phyloP scores from a whole-genome alignment of 2,329 filamentous ascomycete genomes.

The Nemania sp. region DNA sequence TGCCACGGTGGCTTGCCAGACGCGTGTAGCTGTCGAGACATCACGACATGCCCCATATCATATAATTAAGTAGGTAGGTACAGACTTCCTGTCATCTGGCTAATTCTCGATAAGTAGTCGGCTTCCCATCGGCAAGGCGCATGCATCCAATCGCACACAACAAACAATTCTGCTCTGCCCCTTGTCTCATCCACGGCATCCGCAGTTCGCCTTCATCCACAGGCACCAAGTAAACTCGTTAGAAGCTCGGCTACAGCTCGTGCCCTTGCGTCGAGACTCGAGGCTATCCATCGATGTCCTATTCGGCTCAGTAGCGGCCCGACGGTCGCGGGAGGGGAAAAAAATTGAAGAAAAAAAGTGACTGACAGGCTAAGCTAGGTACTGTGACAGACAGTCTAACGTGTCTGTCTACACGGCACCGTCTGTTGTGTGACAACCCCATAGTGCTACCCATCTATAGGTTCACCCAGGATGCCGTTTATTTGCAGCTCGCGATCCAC shows the following conservation, averaged over 20 bases:
- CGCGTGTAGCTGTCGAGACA: background rate
- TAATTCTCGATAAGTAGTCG: background rate
- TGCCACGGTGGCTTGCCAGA: background rate
- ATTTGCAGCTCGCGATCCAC: background rate
- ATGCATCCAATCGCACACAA: constrained; percentile 13
- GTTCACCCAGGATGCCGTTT: constrained; percentile 7
- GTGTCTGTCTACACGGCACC: background rate
- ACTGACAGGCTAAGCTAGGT: no score
- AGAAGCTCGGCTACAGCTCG: background rate
- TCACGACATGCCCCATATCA: constrained; percentile 3
- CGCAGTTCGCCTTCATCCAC: no score
- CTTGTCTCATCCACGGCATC: background rate
- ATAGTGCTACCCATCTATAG: background rate
- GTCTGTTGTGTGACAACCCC: constrained; percentile 14
- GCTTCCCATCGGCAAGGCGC: constrained; percentile 18
- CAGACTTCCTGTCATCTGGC: no score
- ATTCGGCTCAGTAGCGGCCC: constrained; percentile 8
- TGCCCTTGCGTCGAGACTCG: constrained; percentile 1
- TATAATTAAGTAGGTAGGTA: no score
- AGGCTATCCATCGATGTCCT: background rate
- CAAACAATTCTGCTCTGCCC: constrained; percentile 6
- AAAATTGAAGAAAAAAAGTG: background rate
- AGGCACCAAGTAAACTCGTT: background rate
- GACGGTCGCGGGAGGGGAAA: no score
- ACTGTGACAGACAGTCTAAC: no score